Evolutionary conservation across 345 rosid species (phyloP), one percentile per base, ranked within the genome.

Genomic region (Litchi chinensis): DNA sequence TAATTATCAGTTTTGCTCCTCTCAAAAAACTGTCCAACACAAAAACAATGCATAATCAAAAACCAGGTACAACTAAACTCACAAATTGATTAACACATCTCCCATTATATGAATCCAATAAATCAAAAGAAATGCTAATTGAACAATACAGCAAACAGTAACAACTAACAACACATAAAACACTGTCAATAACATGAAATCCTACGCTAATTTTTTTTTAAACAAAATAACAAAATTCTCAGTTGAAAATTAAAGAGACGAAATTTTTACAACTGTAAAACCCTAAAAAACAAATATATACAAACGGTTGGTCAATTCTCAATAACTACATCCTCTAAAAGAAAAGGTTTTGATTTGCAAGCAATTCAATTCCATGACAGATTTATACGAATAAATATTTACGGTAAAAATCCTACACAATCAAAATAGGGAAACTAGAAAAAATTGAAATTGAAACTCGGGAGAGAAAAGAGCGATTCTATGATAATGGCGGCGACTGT

Each of bases 1-100:
- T 44, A 74, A 24, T 43, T 41, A n/a, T 41, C 19, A 68, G 16
- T 56, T 60, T 24, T 18, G 68, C 21, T 77, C 74, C 74, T 65
- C 28, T 75, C 52, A 7, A 46, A 56, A 39, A 67, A 66, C 62
- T 39, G 71, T 28, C 8, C 19, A 67, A 37, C 54, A 67, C 52
- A 76, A 11, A 22, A 54, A 50, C 32, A 76, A 65, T 50, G 48
- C 28, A 73, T 28, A 13, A 19, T 19, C 16, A 62, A 28, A 56
- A 74, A 43, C 37, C 11, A 7, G 48, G 62, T 7, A n/a, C 18
- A 50, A 12, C 19, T 50, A 50, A 0, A 50, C 18, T 48, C 19
- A 50, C 56, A 50, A 50, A 50, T 50, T 50, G 18, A 18, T 50
- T 19, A 15, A 50, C 56, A 50, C 5, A 16, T 50, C 15, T 50